A percentile compares a stretch with the other conserved stretches of the same genome.
phyloP scores from a whole-genome alignment of 305 asterid genomes.

The Fraxinus albicans region DNA sequence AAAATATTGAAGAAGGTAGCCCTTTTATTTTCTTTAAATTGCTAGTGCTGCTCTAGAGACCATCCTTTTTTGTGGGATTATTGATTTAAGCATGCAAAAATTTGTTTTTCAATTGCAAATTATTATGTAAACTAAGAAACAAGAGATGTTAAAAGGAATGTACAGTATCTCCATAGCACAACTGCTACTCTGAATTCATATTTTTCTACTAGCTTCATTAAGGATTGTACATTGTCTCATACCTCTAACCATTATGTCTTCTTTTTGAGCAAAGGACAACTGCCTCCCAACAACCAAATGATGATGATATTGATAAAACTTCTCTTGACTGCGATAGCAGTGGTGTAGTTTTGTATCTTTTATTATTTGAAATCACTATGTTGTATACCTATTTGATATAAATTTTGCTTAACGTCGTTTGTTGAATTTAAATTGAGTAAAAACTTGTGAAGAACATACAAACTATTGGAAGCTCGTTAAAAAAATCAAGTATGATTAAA shows the following conservation, averaged over 20 bases:
- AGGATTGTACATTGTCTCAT: not conserved
- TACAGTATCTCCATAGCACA: not conserved
- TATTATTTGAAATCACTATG: not conserved
- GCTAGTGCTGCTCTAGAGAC: not conserved
- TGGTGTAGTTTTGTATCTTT: not conserved
- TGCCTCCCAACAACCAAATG: not conserved
- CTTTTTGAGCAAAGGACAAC: not conserved
- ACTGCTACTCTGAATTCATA: not conserved
- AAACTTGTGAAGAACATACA: not conserved
- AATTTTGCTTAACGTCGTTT: not conserved
- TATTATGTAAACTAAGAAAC: not conserved
- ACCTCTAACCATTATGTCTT: not conserved
- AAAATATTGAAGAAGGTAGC: conserved; percentile 66
- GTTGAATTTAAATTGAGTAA: not conserved
- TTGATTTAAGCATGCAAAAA: not conserved
- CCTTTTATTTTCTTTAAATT: not conserved
- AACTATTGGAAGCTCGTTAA: not conserved
- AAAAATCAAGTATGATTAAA: not conserved
- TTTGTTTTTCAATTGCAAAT: not conserved
- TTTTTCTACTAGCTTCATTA: not conserved
- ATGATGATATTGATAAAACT: not conserved
- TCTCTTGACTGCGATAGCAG: not conserved
- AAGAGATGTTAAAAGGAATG: not conserved
- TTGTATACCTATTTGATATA: not conserved
- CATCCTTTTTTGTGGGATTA: not conserved